Base-by-base conservation (phyloP, 306 rosid species). In the Potentilla sterilis region DNA sequence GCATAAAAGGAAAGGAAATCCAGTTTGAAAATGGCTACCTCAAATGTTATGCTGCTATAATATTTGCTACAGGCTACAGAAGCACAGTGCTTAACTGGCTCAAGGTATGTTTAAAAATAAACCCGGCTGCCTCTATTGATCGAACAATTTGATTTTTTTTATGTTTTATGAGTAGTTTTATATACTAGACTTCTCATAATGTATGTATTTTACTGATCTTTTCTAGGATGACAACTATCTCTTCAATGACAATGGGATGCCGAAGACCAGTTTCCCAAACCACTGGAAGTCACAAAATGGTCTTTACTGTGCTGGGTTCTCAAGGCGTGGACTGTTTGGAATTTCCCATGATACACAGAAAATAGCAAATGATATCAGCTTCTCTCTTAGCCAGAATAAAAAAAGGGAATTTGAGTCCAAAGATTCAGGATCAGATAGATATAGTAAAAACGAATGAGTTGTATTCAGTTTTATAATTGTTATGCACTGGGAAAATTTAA, bases 231-330 rank as follows among this genome's bases (percentile, higher is more conserved):
- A 81, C 55, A 10, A 54, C 1, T 78, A 87, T 62, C 66, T 41
- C 15, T 75, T 91, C 0, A 78, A 81, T 19, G 86, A 80, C 0
- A 14, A 69, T 6, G 97, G 97, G 46, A 74, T 80, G 88, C 97
- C 93, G 0, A 89, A 75, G 48, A 78, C 65, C 14, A 44, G 12
- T 11, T 74, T 44, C 6, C 92, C 93, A 2, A 51, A 32, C 0
- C 97, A 89, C 6, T 91, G 89, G 90, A 89, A 86, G 76, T 93
- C 92, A 81, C 81, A 91, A 2, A 63, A 44, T 11, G 88, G 91
- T 0, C 46, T 85, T 6, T 87, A 88, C 24, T 86, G 91, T 78
- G 90, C 80, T 18, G 97, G 93, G 12, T 71, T 89, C 43, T 41
- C 90, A 40, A 77, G 77, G 18, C 85, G 83, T 65, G 97, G 93